These are phyloP conservation scores for Coemansia sp. DNA, from an alignment of 192 early-diverging fungal genomes.

Conservation along the genomic window DNA sequence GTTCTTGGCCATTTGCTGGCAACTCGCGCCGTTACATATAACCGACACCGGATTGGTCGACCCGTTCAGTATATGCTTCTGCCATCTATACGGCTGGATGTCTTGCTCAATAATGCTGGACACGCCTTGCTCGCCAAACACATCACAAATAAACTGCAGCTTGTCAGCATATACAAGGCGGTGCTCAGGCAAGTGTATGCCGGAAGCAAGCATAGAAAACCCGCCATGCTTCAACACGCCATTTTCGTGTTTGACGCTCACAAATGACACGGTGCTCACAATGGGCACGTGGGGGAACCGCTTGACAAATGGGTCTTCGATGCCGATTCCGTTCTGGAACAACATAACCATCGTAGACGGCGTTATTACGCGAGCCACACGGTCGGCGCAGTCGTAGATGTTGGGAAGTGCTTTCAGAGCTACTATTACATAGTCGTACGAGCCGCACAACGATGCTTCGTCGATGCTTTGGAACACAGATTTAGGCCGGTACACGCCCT, in stretches of 20 bases:
- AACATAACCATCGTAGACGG: constrained; percentile 31
- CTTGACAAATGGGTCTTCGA: constrained; percentile 34
- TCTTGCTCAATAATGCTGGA: constrained; percentile 36
- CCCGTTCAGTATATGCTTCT: constrained; percentile 50
- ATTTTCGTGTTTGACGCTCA: constrained; percentile 37
- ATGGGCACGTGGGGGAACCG: constrained; percentile 24
- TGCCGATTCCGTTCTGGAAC: constrained; percentile 46
- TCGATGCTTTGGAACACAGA: constrained; percentile 28
- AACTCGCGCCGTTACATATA: constrained; percentile 36
- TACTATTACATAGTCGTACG: constrained; percentile 47
- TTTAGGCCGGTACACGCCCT: constrained; percentile 20
- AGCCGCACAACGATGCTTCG: constrained; percentile 22
- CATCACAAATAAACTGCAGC: constrained; percentile 24
- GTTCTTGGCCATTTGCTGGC: constrained; percentile 45
- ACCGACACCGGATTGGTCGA: constrained; percentile 51
- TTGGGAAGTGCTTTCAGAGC: constrained; percentile 51
- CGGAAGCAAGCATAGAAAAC: constrained; percentile 44
- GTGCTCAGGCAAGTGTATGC: constrained; percentile 15
- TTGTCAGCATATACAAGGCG: not conserved
- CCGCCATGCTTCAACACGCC: constrained; percentile 36
- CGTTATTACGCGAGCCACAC: constrained; percentile 17
- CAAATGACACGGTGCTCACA: constrained; percentile 43
- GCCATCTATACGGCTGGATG: constrained; percentile 53
- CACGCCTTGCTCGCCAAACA: constrained; percentile 34
- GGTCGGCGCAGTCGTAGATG: constrained; percentile 41